phyloP scores from a whole-genome alignment of 441 rosid genomes.

The Theobroma grandiflorum region DNA sequence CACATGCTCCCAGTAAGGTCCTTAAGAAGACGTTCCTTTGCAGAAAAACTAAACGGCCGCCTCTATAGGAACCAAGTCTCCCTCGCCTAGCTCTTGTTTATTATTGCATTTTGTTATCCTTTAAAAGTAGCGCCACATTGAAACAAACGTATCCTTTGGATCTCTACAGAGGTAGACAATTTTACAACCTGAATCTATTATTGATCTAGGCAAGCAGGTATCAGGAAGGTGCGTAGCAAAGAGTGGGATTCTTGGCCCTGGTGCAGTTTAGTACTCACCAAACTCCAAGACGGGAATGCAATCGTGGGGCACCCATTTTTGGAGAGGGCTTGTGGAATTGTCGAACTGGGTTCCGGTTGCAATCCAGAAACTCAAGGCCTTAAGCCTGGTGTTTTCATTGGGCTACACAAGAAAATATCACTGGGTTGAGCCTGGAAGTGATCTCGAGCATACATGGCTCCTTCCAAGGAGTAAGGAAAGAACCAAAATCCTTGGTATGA shows the following conservation, averaged over 20 bases:
- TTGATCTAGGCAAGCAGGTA: too few species aligned
- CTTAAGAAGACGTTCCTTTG: background rate
- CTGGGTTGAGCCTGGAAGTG: constrained; percentile 39
- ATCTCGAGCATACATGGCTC: constrained; percentile 33
- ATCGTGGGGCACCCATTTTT: background rate
- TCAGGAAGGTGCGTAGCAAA: too few species aligned
- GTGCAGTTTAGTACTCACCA: background rate
- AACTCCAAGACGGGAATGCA: background rate
- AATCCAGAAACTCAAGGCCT: background rate
- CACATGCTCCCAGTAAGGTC: background rate
- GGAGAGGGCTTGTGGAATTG: background rate
- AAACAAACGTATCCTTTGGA: too few species aligned
- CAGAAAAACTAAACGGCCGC: background rate
- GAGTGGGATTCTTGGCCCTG: too few species aligned
- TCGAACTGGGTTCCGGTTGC: background rate
- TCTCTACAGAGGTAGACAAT: too few species aligned
- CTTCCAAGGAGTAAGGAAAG: constrained; percentile 31
- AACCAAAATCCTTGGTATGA: constrained; percentile 51
- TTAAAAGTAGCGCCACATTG: too few species aligned
- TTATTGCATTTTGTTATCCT: background rate
- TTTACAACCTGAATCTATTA: too few species aligned
- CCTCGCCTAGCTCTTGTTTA: background rate
- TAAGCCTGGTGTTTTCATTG: constrained; percentile 33
- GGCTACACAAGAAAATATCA: constrained; percentile 43
- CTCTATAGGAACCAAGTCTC: background rate